These are phyloP conservation scores for Venturia effusa DNA, from an alignment of 2,329 filamentous ascomycete genomes.

Conservation along the genomic window DNA sequence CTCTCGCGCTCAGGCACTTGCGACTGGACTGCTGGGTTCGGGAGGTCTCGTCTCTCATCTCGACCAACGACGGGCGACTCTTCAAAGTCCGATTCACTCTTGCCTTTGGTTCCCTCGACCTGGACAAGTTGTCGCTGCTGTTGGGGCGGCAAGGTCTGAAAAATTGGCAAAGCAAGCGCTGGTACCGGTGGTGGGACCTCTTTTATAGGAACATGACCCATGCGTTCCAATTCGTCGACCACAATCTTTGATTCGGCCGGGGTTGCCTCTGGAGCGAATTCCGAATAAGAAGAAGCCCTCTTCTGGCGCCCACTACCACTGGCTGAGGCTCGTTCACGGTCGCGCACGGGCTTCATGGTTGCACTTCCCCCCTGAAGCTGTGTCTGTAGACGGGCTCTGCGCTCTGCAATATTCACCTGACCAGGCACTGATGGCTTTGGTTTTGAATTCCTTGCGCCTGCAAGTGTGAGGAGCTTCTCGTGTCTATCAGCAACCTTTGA, in stretches of 20 bases:
- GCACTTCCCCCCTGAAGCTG: constrained; percentile 4
- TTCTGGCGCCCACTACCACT: not conserved
- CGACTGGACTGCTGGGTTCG: not conserved
- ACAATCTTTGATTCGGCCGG: not conserved
- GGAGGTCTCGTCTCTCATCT: not conserved
- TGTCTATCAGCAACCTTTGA: constrained; percentile 12
- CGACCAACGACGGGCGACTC: constrained; percentile 9
- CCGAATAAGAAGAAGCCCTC: not conserved
- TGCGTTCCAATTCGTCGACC: not conserved
- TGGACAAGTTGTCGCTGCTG: not conserved
- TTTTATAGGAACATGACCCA: not conserved
- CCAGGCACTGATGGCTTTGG: constrained; percentile 10
- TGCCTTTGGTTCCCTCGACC: not conserved
- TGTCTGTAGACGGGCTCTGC: constrained; percentile 8
- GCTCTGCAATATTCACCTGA: constrained; percentile 8
- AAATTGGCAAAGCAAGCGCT: not conserved
- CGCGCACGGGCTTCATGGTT: not conserved
- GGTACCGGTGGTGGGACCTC: not conserved
- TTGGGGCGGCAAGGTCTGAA: not conserved
- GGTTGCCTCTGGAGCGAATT: not conserved
- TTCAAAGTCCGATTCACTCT: constrained; percentile 7
- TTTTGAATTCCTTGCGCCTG: not conserved
- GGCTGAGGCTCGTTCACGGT: not conserved
- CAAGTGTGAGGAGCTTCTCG: not conserved
- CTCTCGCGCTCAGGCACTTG: not conserved